Evolutionary conservation across 2,329 filamentous ascomycete species (phyloP).

Genomic region (Talaromyces sp.): DNA sequence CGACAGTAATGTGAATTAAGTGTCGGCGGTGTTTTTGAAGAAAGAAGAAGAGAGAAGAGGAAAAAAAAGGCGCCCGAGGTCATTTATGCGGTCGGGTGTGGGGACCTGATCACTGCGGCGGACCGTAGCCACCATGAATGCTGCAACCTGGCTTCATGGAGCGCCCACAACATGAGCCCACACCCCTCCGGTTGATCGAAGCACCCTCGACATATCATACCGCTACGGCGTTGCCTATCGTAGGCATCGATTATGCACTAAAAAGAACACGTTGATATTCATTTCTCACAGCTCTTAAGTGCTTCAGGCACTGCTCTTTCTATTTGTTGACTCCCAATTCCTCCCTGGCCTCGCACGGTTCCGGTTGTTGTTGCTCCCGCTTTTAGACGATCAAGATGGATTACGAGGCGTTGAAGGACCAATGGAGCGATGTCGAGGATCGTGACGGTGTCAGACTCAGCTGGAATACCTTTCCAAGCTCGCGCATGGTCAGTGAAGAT

Average conservation of each 20-base stretch:
- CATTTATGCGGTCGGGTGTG: conserved; percentile 15
- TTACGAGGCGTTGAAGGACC: conserved; percentile 88
- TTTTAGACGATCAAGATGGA: conserved; percentile 60
- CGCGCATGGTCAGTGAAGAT: conserved; percentile 72
- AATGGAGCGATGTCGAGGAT: conserved; percentile 95
- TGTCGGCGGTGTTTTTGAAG: conserved; percentile 51
- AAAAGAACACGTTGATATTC: not conserved
- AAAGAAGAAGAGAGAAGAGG: conserved; percentile 34
- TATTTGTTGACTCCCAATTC: conserved; percentile 19
- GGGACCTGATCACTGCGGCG: conserved; percentile 30
- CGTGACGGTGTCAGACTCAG: conserved; percentile 92
- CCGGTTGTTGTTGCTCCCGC: conserved; percentile 20
- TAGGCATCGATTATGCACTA: conserved; percentile 32
- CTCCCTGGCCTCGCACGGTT: conserved; percentile 11
- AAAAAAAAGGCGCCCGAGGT: conserved; percentile 25
- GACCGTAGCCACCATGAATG: conserved; percentile 33
- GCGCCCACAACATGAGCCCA: conserved; percentile 27
- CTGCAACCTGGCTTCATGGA: conserved; percentile 47
- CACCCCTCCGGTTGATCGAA: conserved; percentile 27
- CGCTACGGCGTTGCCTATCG: conserved; percentile 30
- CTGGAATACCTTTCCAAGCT: conserved; percentile 98
- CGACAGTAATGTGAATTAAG: conserved; percentile 55
- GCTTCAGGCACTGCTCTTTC: conserved; percentile 21
- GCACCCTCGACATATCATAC: conserved; percentile 26
- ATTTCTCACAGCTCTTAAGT: conserved; percentile 21